A percentile compares a stretch with the other conserved stretches of the same genome.
Conservation (phyloP, 805 yeast genomes). For the Candida coquimbonensis region DNA sequence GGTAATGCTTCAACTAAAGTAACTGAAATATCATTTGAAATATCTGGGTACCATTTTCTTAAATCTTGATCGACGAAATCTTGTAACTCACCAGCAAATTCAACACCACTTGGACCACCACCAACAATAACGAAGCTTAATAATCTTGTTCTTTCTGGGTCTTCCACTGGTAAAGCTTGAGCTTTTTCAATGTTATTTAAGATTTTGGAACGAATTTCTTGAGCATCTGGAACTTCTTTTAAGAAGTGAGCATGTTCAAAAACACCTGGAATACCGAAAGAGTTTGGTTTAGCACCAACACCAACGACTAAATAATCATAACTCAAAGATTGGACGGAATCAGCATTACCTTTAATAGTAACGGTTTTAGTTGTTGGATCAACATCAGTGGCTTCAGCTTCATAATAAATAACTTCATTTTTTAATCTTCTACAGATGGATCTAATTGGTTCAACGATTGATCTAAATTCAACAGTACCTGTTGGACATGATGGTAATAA, state of each 20-base stretch:
- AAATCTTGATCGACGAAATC: slow-evolving; percentile 91
- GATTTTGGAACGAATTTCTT: slow-evolving; percentile 69
- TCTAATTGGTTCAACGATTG: slow-evolving; percentile 91
- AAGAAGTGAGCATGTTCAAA: slow-evolving; percentile 75
- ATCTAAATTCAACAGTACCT: slow-evolving; percentile 84
- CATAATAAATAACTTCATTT: slow-evolving; percentile 76
- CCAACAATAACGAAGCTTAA: slow-evolving; percentile 88
- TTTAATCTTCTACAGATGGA: slow-evolving; percentile 72
- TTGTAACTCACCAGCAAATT: slow-evolving; percentile 92
- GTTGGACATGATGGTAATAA: slow-evolving; percentile 89
- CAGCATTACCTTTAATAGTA: slow-evolving; percentile 45
- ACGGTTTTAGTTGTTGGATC: slow-evolving; percentile 70
- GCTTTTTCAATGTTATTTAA: slow-evolving; percentile 90
- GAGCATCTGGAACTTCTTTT: slow-evolving; percentile 85
- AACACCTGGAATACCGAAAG: slow-evolving; percentile 92
- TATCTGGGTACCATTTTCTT: slow-evolving; percentile 79
- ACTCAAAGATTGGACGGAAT: slow-evolving; percentile 34
- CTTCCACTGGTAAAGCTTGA: slow-evolving; percentile 68
- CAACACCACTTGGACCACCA: slow-evolving; percentile 98
- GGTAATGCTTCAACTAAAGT: slow-evolving; percentile 88
- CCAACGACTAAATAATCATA: slow-evolving; percentile 86
- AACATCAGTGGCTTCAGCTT: slow-evolving; percentile 83
- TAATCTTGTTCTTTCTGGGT: slow-evolving; percentile 77
- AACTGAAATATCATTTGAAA: slow-evolving; percentile 78
- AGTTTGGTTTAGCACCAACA: slow-evolving; percentile 91